Evolutionary conservation across 139 green algal species (phyloP), one percentile per base, ranked within the genome.

Genomic region (Chlamydomonas eustigma): DNA sequence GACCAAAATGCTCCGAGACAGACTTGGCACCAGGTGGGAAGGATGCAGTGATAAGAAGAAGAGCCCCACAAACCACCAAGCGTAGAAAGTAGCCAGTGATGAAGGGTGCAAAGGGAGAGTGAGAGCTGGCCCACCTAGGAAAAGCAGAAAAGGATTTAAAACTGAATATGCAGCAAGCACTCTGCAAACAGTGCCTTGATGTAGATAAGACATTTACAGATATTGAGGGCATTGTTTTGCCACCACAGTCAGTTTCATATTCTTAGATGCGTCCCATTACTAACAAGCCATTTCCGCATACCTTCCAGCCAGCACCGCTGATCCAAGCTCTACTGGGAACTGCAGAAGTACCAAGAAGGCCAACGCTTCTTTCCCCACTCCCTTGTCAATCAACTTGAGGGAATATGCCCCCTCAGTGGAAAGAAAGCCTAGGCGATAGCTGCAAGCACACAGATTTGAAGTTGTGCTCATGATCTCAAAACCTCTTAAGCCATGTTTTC

Each of bases 311-410:
- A 98, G 33, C 67, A 97, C 71, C 2, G 93, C 93, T 0, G 89
- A 90, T 28, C 91, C 39, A 39, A 97, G 81, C 83, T 97, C 92
- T 25, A 92, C 81, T 1, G 91, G 92, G 44, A 97, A 96, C 81
- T 86, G 86, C 22, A 95, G 69, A 66, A 97, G 84, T 66, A 94
- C 89, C 76, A 94, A 84, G 22, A 87, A 87, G 18, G 93, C 89
- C 67, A 97, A 83, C 28, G 89, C 83, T 75, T 96, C 91, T 80
- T 92, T 94, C 64, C 81, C 85, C 24, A 95, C 92, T 18, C 93
- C 94, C 80, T 96, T 96, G 70, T 96, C 91, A 34, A 97, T 81
- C 30, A 98, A 88, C 88, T 97, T 97, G 30, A 98, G 88, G 0
- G 83, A 76, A 0, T 81, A 88, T 3, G 87, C 91, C 4, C 63